Evolutionary conservation across 176 grass and related monocot genomes (phyloP).

Genomic region (Hyparrhenia diplandra): DNA sequence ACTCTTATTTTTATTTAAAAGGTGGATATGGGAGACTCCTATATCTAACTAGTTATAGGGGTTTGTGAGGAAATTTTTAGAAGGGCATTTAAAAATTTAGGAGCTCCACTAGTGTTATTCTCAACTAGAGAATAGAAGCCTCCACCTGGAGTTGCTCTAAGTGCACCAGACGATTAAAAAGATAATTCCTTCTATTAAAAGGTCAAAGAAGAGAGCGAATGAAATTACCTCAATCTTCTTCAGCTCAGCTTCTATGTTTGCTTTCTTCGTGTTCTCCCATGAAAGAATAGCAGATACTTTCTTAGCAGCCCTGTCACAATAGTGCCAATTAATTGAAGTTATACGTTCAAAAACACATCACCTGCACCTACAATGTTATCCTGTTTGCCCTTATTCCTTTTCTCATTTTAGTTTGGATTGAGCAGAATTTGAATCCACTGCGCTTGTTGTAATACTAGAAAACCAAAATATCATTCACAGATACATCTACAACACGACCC

Average conservation of each 20-base stretch:
- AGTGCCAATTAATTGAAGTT: not conserved
- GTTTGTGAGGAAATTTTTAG: too few relatives aligned
- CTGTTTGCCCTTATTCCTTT: not conserved
- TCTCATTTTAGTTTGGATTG: not conserved
- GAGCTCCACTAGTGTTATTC: too few relatives aligned
- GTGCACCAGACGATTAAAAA: not conserved
- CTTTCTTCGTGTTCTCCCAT: constrained; percentile 93
- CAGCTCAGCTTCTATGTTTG: constrained; percentile 70
- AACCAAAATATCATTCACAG: constrained; percentile 1
- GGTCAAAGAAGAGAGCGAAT: not conserved
- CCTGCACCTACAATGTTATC: not conserved
- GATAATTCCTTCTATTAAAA: not conserved
- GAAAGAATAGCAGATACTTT: constrained; percentile 67
- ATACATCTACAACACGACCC: too few relatives aligned
- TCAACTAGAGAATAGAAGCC: too few relatives aligned
- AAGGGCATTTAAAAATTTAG: too few relatives aligned
- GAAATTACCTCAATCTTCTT: constrained; percentile 77
- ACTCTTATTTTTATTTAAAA: too few relatives aligned
- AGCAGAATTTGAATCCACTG: not conserved
- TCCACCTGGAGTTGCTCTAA: too few relatives aligned
- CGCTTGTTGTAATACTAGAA: not conserved
- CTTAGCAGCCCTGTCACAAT: constrained; percentile 64
- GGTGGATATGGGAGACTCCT: too few relatives aligned
- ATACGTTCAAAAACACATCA: constrained; percentile 16
- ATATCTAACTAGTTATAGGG: too few relatives aligned